A percentile compares a stretch with the other conserved stretches of the same genome.
Conservation (phyloP, 164 flowering plant species). For the Houttuynia cordata region DNA sequence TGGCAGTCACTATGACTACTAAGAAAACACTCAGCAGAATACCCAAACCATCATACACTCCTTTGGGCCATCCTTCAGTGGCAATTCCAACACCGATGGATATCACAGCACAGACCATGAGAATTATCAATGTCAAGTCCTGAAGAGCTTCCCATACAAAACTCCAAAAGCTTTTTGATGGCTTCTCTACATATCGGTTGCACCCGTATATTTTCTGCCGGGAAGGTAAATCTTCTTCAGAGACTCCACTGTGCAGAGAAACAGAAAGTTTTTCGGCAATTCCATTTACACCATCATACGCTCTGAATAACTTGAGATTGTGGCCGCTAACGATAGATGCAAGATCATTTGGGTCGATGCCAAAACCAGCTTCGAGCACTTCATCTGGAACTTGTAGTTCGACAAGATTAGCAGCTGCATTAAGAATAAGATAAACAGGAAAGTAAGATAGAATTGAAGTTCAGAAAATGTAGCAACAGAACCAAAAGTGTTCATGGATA, state of each 20-base stretch:
- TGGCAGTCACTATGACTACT: too few relatives aligned
- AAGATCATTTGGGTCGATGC: too few relatives aligned
- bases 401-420: slow-evolving; percentile 17
- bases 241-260: too few relatives aligned
- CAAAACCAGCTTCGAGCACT: slow-evolving; percentile 22
- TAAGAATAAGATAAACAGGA: neutral
- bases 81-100: slow-evolving; percentile 36
- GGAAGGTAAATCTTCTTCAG: too few relatives aligned
- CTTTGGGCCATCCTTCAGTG: slow-evolving; percentile 40
- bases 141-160: slow-evolving; percentile 38
- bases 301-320: too few relatives aligned
- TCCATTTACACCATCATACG: too few relatives aligned
- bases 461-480: neutral
- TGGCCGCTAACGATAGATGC: too few relatives aligned
- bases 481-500: neutral
- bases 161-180: too few relatives aligned
- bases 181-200: too few relatives aligned
- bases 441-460: neutral
- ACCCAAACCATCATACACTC: slow-evolving; percentile 39
- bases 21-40: slow-evolving; percentile 18
- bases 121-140: slow-evolving; percentile 36
- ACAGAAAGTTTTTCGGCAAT: too few relatives aligned
- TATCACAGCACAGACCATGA: slow-evolving; percentile 35
- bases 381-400: slow-evolving; percentile 22
- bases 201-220: too few relatives aligned